Conservation (phyloP, 257 asterid species). For the Verbena officinalis region DNA sequence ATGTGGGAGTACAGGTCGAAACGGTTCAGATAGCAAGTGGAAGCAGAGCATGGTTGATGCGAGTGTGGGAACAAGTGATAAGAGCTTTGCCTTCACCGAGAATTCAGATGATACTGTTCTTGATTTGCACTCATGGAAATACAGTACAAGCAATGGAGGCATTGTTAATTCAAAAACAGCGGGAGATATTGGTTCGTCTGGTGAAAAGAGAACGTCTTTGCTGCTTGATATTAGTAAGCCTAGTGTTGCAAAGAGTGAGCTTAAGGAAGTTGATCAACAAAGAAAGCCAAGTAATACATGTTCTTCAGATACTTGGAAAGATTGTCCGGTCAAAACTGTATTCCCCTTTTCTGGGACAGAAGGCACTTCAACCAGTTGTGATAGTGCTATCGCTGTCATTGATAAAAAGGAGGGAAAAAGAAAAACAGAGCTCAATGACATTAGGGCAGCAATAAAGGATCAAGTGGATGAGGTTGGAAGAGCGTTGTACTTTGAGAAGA, state of each 20-base stretch:
- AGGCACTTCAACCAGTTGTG: constrained; percentile 65
- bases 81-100: constrained; percentile 58
- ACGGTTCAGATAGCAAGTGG: constrained; percentile 65
- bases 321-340: constrained; percentile 72
- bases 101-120: constrained; percentile 62
- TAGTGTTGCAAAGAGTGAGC: constrained; percentile 44
- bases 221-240: constrained; percentile 54
- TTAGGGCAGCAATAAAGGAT: constrained; percentile 70
- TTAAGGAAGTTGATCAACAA: constrained; percentile 55
- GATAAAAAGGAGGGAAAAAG: constrained; percentile 65
- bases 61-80: constrained; percentile 57
- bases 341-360: constrained; percentile 64
- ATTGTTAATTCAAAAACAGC: constrained; percentile 43
- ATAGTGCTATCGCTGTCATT: constrained; percentile 37
- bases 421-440: constrained; percentile 53
- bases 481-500: constrained; percentile 69
- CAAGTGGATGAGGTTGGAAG: constrained; percentile 93
- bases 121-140: constrained; percentile 67
- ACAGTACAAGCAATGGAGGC: constrained; percentile 51
- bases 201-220: constrained; percentile 62
- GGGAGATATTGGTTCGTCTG: constrained; percentile 45
- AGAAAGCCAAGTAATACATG: constrained; percentile 46
- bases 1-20: constrained; percentile 59
- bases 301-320: constrained; percentile 58
- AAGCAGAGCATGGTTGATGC: constrained; percentile 52